A percentile compares a stretch with the other conserved stretches of the same genome.
Evolutionary conservation across 2,329 filamentous ascomycete species (phyloP).

Genomic region (Trichoderma sp.): DNA sequence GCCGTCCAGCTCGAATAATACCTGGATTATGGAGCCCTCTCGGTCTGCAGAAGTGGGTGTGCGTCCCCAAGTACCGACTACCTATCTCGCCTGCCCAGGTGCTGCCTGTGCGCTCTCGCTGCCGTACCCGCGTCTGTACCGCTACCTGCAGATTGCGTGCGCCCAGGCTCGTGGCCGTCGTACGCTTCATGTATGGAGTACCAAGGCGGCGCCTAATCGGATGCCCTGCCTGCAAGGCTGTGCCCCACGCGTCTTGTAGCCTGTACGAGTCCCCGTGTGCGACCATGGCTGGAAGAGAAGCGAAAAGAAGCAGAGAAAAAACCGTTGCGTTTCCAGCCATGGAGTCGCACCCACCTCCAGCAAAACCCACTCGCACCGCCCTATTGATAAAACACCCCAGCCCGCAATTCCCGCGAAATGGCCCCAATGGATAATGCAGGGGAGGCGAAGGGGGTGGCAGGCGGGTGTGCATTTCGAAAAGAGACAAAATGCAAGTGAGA

Average conservation of each 20-base stretch:
- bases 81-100: not conserved
- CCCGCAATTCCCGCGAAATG: slow-evolving; percentile 20
- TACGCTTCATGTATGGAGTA: slow-evolving; percentile 1
- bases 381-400: slow-evolving; percentile 17
- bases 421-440: slow-evolving; percentile 18
- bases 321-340: not conserved
- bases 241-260: slow-evolving; percentile 14
- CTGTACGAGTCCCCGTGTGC: not conserved
- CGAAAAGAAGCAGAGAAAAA: not conserved
- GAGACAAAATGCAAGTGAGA: slow-evolving; percentile 11
- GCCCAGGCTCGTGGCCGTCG: not conserved
- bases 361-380: slow-evolving; percentile 13
- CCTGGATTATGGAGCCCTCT: slow-evolving; percentile 17
- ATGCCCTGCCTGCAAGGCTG: slow-evolving; percentile 20
- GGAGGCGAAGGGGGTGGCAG: slow-evolving; percentile 2
- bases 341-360: slow-evolving; percentile 10
- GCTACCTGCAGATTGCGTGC: not conserved
- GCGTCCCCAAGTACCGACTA: not conserved
- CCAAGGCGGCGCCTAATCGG: slow-evolving; percentile 19
- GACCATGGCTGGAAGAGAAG: not conserved
- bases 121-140: not conserved
- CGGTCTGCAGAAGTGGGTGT: slow-evolving; percentile 15
- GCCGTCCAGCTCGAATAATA: slow-evolving; percentile 16
- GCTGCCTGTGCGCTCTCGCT: not conserved
- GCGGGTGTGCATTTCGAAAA: slow-evolving; percentile 13